These are phyloP conservation scores for Agroathelia rolfsii DNA, from an alignment of 1,284 basidiomycete species.

Conservation along the genomic window DNA sequence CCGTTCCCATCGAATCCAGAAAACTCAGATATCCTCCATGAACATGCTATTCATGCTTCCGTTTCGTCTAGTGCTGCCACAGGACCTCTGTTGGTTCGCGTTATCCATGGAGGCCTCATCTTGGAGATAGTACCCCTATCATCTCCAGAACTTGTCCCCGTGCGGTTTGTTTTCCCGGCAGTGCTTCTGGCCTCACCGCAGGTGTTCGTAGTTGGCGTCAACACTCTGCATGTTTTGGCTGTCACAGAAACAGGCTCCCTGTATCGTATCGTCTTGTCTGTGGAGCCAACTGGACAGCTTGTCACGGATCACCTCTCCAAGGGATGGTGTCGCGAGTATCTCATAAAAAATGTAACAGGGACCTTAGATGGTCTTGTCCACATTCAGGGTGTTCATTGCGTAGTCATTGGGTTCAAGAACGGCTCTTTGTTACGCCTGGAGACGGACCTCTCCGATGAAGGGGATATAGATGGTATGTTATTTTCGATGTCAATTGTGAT, in stretches of 20 bases:
- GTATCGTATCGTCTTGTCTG: constrained; percentile 66
- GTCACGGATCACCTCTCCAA: constrained; percentile 47
- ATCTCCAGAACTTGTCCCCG: constrained; percentile 44
- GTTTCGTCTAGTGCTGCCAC: constrained; percentile 47
- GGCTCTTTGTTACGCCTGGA: constrained; percentile 70
- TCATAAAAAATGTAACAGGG: constrained; percentile 43
- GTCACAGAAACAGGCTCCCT: constrained; percentile 64
- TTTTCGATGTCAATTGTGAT: constrained; percentile 3
- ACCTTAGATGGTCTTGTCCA: constrained; percentile 46
- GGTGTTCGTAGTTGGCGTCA: constrained; percentile 47
- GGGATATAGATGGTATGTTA: constrained; percentile 43
- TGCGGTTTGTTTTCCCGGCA: constrained; percentile 74
- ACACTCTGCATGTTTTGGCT: constrained; percentile 63
- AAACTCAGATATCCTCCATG: constrained; percentile 47
- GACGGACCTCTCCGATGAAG: constrained; percentile 42
- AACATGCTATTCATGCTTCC: constrained; percentile 66
- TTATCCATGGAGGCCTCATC: constrained; percentile 65
- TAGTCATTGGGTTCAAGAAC: constrained; percentile 56
- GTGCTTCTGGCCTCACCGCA: constrained; percentile 58
- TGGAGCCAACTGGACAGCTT: constrained; percentile 38
- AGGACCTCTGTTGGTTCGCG: constrained; percentile 64
- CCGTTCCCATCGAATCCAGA: constrained; percentile 31
- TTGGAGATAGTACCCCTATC: constrained; percentile 72
- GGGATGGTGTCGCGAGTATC: constrained; percentile 62
- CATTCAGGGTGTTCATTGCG: constrained; percentile 59